Conservation (phyloP, 2,329 filamentous ascomycete species). For the Microthyrium microscopicum region DNA sequence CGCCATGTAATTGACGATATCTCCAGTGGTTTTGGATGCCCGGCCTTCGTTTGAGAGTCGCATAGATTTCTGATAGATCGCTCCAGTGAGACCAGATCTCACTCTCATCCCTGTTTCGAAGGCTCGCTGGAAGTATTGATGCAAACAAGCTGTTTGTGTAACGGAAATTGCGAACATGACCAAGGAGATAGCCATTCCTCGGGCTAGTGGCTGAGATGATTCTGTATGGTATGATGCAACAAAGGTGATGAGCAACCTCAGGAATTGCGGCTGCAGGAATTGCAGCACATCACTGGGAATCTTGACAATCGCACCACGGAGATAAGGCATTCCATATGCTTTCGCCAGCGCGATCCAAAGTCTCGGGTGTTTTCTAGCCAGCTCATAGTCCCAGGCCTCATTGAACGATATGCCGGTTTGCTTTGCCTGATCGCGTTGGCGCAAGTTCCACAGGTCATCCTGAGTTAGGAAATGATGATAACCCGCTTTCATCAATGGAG, state of each 20-base stretch:
- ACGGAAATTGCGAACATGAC: constrained; percentile 84
- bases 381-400: constrained; percentile 58
- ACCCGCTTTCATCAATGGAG: constrained; percentile 86
- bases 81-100: constrained; percentile 74
- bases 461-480: constrained; percentile 87
- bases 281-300: constrained; percentile 69
- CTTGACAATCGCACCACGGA: constrained; percentile 72
- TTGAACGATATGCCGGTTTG: constrained; percentile 55
- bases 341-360: constrained; percentile 75
- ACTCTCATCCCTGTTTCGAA: constrained; percentile 96
- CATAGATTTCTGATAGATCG: constrained; percentile 86
- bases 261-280: constrained; percentile 80
- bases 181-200: constrained; percentile 74
- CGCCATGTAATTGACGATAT: constrained; percentile 99
- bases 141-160: constrained; percentile 74
- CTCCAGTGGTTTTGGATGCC: constrained; percentile 75
- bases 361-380: constrained; percentile 56
- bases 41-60: constrained; percentile 86
- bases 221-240: constrained; percentile 52
- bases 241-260: constrained; percentile 70
- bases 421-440: constrained; percentile 62
- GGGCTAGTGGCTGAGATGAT: constrained; percentile 46
- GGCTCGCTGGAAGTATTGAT: constrained; percentile 92
- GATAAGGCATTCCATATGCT: constrained; percentile 73
- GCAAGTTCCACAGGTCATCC: constrained; percentile 87